Base-by-base conservation (phyloP, 78 protist genomes). In the Protostelium mycophagum region DNA sequence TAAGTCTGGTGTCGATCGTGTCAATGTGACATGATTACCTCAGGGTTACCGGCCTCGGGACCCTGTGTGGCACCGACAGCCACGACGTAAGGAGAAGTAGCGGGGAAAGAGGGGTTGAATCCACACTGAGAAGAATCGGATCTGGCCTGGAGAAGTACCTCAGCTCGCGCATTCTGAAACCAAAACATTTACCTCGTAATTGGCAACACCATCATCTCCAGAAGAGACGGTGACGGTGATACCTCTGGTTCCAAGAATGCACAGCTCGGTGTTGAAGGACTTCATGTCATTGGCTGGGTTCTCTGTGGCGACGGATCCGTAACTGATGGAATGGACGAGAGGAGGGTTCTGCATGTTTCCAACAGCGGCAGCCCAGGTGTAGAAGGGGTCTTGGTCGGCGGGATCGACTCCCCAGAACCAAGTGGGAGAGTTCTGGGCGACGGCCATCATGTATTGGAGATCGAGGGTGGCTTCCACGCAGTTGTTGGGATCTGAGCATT, bases 391-490 rank as follows among this genome's bases (percentile, higher is more conserved):
- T 51, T 51, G 73, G 16, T 5, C 73, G 73, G 31, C 16, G 31
- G 5, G 73, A 51, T 51, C 83, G 87, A 92, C 86, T 1, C 91
- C 86, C 93, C 92, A 93, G 90, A 93, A 93, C 28, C 90, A 86
- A 35, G 95, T 93, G 86, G 86, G 88, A 29, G 89, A 28, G 36
- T 87, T 87, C 28, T 88, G 39, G 34, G 93, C 63, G 39, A 93
- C 83, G 89, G 90, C 92, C 95, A 93, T 93, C 35, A 93, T 35
- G 87, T 93, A 93, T 86, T 93, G 95, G 28, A 93, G 87, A 34
- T 93, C 95, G n/a, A 93, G 36, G 35, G 51, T 37, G 35, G 95
- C 95, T 63, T 92, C 94, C n/a, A 88, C 83, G 73, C 94, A 91
- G 87, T 91, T 90, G 84, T 88, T 88, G 1, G 90, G 73, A 16